Evolutionary conservation across 306 rosid genomes (phyloP).

Genomic region (Phaseolus lunatus): DNA sequence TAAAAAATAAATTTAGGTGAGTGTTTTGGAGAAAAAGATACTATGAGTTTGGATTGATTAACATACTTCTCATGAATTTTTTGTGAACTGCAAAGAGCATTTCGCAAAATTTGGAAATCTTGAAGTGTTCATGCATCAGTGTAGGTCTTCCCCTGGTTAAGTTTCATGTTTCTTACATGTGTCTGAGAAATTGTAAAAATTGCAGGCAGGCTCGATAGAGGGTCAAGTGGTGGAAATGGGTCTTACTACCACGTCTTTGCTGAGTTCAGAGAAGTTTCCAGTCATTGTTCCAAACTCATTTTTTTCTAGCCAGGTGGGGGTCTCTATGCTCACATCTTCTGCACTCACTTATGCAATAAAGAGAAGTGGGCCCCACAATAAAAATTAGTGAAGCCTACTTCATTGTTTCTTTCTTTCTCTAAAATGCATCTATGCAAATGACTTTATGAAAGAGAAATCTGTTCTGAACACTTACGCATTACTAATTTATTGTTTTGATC

Average conservation of each 20-base stretch:
- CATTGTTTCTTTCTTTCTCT: constrained; percentile 14
- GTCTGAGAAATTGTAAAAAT: constrained; percentile 35
- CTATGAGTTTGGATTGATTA: neutral
- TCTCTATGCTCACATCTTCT: constrained; percentile 6
- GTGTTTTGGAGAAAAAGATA: constrained; percentile 18
- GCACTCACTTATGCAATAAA: constrained; percentile 30
- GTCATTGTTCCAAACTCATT: constrained; percentile 89
- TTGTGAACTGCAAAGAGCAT: neutral
- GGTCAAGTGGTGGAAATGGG: constrained; percentile 98
- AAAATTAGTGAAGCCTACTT: constrained; percentile 18
- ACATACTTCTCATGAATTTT: neutral
- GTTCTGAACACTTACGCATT: constrained; percentile 25
- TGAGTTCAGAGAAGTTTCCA: constrained; percentile 90
- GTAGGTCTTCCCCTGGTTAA: constrained; percentile 25
- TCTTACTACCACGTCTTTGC: constrained; percentile 79
- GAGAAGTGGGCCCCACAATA: constrained; percentile 13
- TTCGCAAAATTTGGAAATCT: constrained; percentile 28
- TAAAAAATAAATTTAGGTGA: neutral
- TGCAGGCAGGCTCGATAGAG: constrained; percentile 91
- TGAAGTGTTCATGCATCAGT: constrained; percentile 17
- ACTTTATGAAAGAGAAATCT: constrained; percentile 10
- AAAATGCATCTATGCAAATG: constrained; percentile 23
- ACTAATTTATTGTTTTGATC: constrained; percentile 5
- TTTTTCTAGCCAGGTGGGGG: constrained; percentile 84
- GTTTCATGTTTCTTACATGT: constrained; percentile 10